phyloP scores from a whole-genome alignment of 495 filamentous ascomycete genomes.

The Emericellopsis terricola region DNA sequence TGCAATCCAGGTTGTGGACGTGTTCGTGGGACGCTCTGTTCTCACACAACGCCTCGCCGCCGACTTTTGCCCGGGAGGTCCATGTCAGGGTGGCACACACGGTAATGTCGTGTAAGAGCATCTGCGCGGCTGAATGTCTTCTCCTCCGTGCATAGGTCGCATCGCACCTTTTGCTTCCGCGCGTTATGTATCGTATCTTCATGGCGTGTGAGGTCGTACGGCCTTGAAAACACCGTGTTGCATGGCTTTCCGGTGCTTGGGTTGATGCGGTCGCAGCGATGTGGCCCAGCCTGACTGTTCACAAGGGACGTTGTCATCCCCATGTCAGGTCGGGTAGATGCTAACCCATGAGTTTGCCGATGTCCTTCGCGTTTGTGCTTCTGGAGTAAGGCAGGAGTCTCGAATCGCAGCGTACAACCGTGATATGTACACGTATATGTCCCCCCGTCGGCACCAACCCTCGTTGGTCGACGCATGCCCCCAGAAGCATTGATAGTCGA shows the following conservation, averaged over 20 bases:
- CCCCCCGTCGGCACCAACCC: constrained; percentile 57
- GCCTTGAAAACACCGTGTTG: constrained; percentile 90
- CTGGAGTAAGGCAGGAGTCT: constrained; percentile 69
- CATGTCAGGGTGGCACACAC: constrained; percentile 74
- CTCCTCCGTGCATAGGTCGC: constrained; percentile 86
- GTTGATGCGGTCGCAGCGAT: constrained; percentile 82
- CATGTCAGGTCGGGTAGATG: constrained; percentile 7
- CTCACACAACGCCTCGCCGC: constrained; percentile 16
- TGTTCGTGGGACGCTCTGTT: no score
- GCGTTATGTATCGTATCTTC: constrained; percentile 97
- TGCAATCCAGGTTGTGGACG: no score
- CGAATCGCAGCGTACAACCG: constrained; percentile 75
- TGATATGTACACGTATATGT: constrained; percentile 94
- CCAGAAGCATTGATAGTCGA: constrained; percentile 13
- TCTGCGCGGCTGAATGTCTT: constrained; percentile 93
- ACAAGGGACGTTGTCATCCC: constrained; percentile 11
- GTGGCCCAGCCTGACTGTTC: constrained; percentile 64
- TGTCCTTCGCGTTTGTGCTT: constrained; percentile 94
- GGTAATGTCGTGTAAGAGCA: constrained; percentile 79
- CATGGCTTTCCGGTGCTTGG: constrained; percentile 92
- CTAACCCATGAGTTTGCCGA: constrained; percentile 37
- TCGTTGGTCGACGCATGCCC: constrained; percentile 26
- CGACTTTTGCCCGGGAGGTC: constrained; percentile 56
- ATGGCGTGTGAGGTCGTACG: constrained; percentile 92
- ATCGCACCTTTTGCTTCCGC: constrained; percentile 88